Evolutionary conservation across 257 asterid genomes (phyloP), one percentile per base, ranked within the genome.

Genomic region (Echites panduratus): DNA sequence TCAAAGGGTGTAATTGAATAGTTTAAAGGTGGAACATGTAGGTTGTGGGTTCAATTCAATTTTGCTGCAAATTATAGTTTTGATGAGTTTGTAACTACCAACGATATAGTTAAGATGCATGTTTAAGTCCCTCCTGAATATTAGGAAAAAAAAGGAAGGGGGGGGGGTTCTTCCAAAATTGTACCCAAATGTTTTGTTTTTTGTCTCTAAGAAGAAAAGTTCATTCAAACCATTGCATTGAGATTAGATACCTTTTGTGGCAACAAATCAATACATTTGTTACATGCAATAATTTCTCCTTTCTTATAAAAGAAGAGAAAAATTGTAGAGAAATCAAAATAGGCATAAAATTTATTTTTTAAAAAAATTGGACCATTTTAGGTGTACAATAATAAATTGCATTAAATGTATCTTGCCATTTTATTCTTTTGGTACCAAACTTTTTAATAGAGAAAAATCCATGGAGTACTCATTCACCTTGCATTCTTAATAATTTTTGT

Each of bases 351-450:
- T n/a, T n/a, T n/a, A 12, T 0, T 2, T 27, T 27, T 24, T 0
- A 40, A 45, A 45, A 7, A 11, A 45, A 45, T 26, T 26, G 64
- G 64, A 57, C 64, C 24, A 57, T 57, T 8, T 57, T 12, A 27
- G 43, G 66, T 40, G 22, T 19, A 2, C 20, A 5, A 61, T 16
- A 32, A 7, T 38, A 35, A 26, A 29, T 4, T 61, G 44, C 26
- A 63, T 63, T 63, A 32, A 27, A 29, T 62, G 24, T 29, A 14
- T 29, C 67, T 62, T 62, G 40, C 67, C 67, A 12, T 62, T 62
- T 16, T 29, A 32, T 62, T 62, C 7, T 29, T 62, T 61, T 12
- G 41, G 43, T 27, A 24, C 19, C 16, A 26, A 61, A 2, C 22
- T 27, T 59, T 13, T 61, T 29, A 29, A 12, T 52, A 20, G 7